These are phyloP conservation scores for Haplosporangium sp. DNA, from an alignment of 371 early-diverging fungal genomes.

Conservation along the genomic window DNA sequence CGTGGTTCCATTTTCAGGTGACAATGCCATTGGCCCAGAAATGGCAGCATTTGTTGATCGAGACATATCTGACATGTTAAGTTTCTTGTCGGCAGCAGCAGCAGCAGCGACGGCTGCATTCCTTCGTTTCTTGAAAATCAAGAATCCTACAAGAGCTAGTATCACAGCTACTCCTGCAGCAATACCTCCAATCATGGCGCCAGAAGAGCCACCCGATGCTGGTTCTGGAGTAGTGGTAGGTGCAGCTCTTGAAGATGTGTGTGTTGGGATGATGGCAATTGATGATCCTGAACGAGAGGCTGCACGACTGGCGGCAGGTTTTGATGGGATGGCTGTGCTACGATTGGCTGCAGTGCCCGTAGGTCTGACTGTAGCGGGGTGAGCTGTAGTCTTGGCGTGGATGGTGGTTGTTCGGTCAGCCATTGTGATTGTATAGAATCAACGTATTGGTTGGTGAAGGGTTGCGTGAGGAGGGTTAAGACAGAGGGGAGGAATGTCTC, in stretches of 20 bases:
- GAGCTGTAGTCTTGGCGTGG: background rate
- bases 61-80: background rate
- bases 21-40: constrained; percentile 43
- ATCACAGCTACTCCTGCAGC: constrained; percentile 55
- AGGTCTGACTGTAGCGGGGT: constrained; percentile 3
- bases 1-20: constrained; percentile 26
- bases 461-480: background rate
- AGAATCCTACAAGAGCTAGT: constrained; percentile 57
- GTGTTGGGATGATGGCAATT: background rate
- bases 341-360: constrained; percentile 4
- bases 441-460: background rate
- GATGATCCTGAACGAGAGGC: constrained; percentile 4
- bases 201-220: constrained; percentile 53
- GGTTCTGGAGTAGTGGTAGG: constrained; percentile 20
- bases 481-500: background rate
- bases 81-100: background rate
- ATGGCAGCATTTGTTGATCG: constrained; percentile 9
- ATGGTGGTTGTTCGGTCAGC: constrained; percentile 26
- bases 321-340: background rate
- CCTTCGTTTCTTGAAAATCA: constrained; percentile 57
- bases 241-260: constrained; percentile 7
- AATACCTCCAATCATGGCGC: constrained; percentile 65
- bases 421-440: constrained; percentile 3
- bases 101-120: constrained; percentile 35
- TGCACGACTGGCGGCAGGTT: background rate